Evolutionary conservation across 2,329 filamentous ascomycete species (phyloP), one percentile per base, ranked within the genome.

Genomic region (Ascomycota sp.): DNA sequence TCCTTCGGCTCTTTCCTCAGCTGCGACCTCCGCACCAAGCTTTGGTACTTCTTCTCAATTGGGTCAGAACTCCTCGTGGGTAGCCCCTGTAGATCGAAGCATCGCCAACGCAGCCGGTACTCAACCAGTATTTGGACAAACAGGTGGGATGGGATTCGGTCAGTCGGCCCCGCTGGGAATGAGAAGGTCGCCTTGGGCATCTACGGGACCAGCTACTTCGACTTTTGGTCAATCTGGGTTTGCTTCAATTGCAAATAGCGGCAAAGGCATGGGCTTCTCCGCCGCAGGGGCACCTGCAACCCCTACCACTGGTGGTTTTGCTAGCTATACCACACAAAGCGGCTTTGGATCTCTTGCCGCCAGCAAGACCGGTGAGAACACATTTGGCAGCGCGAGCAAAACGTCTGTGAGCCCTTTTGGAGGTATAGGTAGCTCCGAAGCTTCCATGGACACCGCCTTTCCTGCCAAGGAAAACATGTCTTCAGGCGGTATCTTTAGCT

Each of bases 151-250:
- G 36, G 60, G 60, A 4, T 72, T 72, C 45, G 68, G 68, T 3
- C 59, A 67, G 40, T 54, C 66, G 11, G 56, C 62, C 7, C 54
- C 56, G 9, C 43, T 63, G 25, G 64, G 64, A 2, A 41, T 55
- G 31, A 62, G 60, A 39, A 42, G 55, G 2, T 72, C 69, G 6
- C 66, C 65, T 9, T 74, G 69, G 69, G 58, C 56, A 4, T 44
- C 49, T 2, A 47, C 39, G 10, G 39, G 46, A 4, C 37, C 40
- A n/a, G 33, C 47, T 7, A 35, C 52, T 4, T 55, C 65, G 12
- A 53, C 62, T 2, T 73, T 74, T 48, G 68, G 68, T 2, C 66
- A 72, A 44, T 49, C 62, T 7, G 57, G 60, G 10, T 66, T 68
- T 36, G 46, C 60, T 6, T 54, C 50, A 34, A 52, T 57, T 34